Base-by-base conservation (phyloP, 1,284 basidiomycete species). In the Ustilago tritici region DNA sequence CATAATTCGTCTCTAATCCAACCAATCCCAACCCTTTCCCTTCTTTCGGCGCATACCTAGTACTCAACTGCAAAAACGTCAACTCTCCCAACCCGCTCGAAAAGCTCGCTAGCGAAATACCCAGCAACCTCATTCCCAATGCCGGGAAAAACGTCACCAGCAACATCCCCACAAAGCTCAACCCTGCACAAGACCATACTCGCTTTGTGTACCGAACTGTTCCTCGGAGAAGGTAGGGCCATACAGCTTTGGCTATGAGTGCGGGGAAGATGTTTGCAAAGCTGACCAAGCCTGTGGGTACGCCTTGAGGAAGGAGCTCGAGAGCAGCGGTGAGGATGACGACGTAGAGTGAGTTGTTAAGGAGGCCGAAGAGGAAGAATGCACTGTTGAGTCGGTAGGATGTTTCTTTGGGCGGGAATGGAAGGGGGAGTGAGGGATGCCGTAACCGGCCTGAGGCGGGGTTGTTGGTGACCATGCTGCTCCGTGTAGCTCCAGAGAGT, bases 241-340 rank as follows among this genome's bases (percentile, higher is more conserved):
- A 99, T 10, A 91, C 91, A 3, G 97, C 89, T 87, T 98, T 99
- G 28, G 93, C 94, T 0, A 87, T 72, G 11, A 88, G 77, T 1
- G 86, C 86, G 5, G 87, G 87, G 4, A 82, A 77, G 47, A 88
- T 88, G 78, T 88, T 87, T 55, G 82, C 84, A 86, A 96, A 95
- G 0, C 92, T 92, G 56, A 97, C 94, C 64, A 98, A 91, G n/a
- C 95, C 95, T 83, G 89, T 89, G 0, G 86, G 81, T 6, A 83
- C 80, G 23, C 81, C 80, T 5, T 73, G 90, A 4, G 95, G 94
- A 0, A 98, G 94, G 4, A 99, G 90, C 86, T 99, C 96, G 15
- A 98, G 89, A 0, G 96, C 96, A 5, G 96, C 96, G 1, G 94
- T 96, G 31, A 98, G 90, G 75, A 98, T 98, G 78, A 99, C 93